These are phyloP conservation scores for Medicago arabica DNA, from an alignment of 306 rosid species.

Conservation along the genomic window DNA sequence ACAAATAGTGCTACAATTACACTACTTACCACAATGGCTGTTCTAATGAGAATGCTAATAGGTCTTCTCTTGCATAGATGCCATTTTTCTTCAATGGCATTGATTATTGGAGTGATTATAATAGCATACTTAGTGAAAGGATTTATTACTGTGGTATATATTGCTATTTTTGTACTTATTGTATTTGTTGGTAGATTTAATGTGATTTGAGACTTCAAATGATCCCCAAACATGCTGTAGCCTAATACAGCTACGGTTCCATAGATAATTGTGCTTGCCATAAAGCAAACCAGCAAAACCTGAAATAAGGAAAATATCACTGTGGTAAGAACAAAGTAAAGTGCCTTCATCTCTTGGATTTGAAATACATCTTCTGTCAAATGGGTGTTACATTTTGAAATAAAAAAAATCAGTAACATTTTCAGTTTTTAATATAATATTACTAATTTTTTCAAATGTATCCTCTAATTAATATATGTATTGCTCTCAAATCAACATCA, in stretches of 20 bases:
- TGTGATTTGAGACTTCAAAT: constrained; percentile 63
- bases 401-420: too few species aligned
- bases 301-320: constrained; percentile 35
- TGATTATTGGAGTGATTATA: constrained; percentile 60
- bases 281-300: constrained; percentile 68
- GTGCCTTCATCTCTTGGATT: not conserved
- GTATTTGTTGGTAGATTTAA: constrained; percentile 62
- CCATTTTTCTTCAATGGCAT: constrained; percentile 59
- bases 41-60: constrained; percentile 56
- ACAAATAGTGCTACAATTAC: constrained; percentile 56
- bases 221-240: constrained; percentile 65
- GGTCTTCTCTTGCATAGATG: constrained; percentile 15
- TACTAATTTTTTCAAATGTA: too few species aligned
- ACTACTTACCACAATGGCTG: constrained; percentile 54
- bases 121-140: constrained; percentile 75
- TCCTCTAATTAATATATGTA: too few species aligned
- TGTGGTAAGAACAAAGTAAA: not conserved
- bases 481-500: too few species aligned
- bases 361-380: too few species aligned
- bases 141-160: constrained; percentile 63
- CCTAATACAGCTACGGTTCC: constrained; percentile 66
- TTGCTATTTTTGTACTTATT: constrained; percentile 60
- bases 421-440: too few species aligned
- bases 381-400: too few species aligned
- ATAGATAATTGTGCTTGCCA: constrained; percentile 55